A percentile compares a stretch with the other conserved stretches of the same genome.
These are phyloP conservation scores for Phialemonium atrogriseum DNA, from an alignment of 2,329 filamentous ascomycete genomes.

Conservation along the genomic window DNA sequence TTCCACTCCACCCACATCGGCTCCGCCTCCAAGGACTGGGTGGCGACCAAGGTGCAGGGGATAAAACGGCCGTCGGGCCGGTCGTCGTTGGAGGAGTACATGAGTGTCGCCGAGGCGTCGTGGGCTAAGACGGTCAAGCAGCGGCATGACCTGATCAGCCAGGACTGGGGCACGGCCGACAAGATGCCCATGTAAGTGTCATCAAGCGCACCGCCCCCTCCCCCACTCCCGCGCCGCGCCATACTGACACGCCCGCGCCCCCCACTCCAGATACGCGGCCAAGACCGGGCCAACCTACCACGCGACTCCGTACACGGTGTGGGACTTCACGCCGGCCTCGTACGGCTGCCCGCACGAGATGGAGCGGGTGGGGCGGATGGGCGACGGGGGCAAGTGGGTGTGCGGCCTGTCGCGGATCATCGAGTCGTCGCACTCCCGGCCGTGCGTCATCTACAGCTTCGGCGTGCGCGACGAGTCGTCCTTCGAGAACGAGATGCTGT, in stretches of 20 bases:
- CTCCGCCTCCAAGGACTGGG: slow-evolving; percentile 16
- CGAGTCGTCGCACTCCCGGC: slow-evolving; percentile 11
- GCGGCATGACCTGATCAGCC: slow-evolving; percentile 17
- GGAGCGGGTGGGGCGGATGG: slow-evolving; percentile 27
- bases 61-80: slow-evolving; percentile 6
- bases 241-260: slow-evolving; percentile 8
- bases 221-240: too few relatives aligned
- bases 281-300: slow-evolving; percentile 8
- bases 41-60: slow-evolving; percentile 9
- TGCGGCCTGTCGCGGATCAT: slow-evolving; percentile 31
- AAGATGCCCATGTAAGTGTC: slow-evolving; percentile 14
- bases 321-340: slow-evolving; percentile 30
- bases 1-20: slow-evolving; percentile 11
- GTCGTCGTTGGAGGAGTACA: slow-evolving; percentile 9
- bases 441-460: slow-evolving; percentile 29
- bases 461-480: slow-evolving; percentile 27
- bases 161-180: slow-evolving; percentile 14
- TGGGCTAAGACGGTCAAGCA: slow-evolving; percentile 21
- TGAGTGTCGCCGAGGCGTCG: slow-evolving; percentile 12
- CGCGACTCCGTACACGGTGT: slow-evolving; percentile 24
- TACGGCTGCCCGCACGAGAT: slow-evolving; percentile 32
- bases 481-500: slow-evolving; percentile 27
- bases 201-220: background rate
- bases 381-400: slow-evolving; percentile 34
- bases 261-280: slow-evolving; percentile 12